Evolutionary conservation across 495 filamentous ascomycete genomes (phyloP), one percentile per base, ranked within the genome.

Genomic region (Sphaerosporella brunnea): DNA sequence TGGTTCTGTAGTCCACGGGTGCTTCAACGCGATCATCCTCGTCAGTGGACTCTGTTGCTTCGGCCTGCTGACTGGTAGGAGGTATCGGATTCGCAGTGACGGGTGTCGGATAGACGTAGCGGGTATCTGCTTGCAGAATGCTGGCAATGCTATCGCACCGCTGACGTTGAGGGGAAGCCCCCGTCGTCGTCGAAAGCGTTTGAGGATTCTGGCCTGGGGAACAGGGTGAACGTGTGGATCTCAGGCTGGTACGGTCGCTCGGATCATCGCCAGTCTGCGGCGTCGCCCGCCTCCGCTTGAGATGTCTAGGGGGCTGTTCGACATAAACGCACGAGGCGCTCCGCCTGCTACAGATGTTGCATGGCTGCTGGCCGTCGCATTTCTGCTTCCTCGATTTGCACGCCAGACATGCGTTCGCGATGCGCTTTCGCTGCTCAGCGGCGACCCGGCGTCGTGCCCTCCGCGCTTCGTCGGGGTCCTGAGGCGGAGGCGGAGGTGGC

Each of bases 381-480:
- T 48, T 48, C 23, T 48, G 45, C 23, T 48, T 48, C 15, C 45
- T 30, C 1, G 45, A 25, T 23, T 48, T 48, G 45, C 45, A 48
- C 5, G 30, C 34, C 2, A 48, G 45, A 48, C 45, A 48, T 26
- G 45, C 45, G 45, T 48, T 48, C 1, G 45, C 45, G 18, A 48
- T 48, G 9, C 45, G 30, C 23, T 48, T 48, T 10, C 45, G n/a
- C 1, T 9, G n/a, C n/a, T 25, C 23, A 23, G 45, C 45, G n/a
- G 45, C 21, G 8, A 48, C 45, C 15, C 45, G 32, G 10, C 45
- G 32, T 10, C 45, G 30, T 9, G 45, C 45, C 3, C 45, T 11
- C 2, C 45, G 8, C 2, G 45, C 45, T 21, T 48, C 45, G 7
- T 48, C 19, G 9, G 45, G 34, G 9, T 23, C 9, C 1, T 18